phyloP scores from a whole-genome alignment of 2,329 filamentous ascomycete genomes.

The Ploettnerulaceae sp. region DNA sequence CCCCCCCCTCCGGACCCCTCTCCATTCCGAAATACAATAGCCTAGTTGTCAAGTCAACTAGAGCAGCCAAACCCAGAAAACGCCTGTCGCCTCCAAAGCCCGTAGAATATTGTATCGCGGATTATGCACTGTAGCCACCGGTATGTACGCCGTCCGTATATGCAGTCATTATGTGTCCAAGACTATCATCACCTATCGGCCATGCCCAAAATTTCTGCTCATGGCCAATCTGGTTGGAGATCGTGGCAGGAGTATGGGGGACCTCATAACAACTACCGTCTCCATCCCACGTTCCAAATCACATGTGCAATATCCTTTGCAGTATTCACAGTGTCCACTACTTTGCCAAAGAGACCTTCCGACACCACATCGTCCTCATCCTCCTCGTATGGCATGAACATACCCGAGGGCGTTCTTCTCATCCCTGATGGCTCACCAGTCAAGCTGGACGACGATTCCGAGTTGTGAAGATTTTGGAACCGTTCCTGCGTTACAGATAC shows the following conservation, averaged over 20 bases:
- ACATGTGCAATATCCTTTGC: slow-evolving; percentile 66
- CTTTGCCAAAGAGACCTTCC: slow-evolving; percentile 46
- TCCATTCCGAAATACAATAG: slow-evolving; percentile 7
- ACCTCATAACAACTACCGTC: slow-evolving; percentile 27
- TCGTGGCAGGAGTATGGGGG: not conserved
- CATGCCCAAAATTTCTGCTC: not conserved
- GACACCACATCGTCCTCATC: slow-evolving; percentile 57
- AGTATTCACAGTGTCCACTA: slow-evolving; percentile 51
- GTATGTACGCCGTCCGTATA: slow-evolving; percentile 20
- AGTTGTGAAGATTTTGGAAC: slow-evolving; percentile 26
- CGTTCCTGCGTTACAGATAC: slow-evolving; percentile 29
- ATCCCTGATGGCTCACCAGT: slow-evolving; percentile 54
- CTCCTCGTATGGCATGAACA: slow-evolving; percentile 86
- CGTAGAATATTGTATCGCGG: too few species aligned
- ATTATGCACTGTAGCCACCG: slow-evolving; percentile 17
- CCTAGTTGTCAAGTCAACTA: not conserved
- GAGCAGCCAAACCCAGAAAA: not conserved
- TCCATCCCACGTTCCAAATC: slow-evolving; percentile 56
- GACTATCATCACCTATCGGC: slow-evolving; percentile 2
- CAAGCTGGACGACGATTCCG: slow-evolving; percentile 39
- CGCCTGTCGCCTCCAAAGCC: not conserved
- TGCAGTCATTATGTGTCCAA: slow-evolving; percentile 18
- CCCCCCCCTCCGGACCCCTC: too few species aligned
- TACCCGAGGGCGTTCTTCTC: slow-evolving; percentile 75
- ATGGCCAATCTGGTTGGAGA: not conserved